Evolutionary conservation across 257 asterid species (phyloP).

Genomic region (Solanum appendiculatum): DNA sequence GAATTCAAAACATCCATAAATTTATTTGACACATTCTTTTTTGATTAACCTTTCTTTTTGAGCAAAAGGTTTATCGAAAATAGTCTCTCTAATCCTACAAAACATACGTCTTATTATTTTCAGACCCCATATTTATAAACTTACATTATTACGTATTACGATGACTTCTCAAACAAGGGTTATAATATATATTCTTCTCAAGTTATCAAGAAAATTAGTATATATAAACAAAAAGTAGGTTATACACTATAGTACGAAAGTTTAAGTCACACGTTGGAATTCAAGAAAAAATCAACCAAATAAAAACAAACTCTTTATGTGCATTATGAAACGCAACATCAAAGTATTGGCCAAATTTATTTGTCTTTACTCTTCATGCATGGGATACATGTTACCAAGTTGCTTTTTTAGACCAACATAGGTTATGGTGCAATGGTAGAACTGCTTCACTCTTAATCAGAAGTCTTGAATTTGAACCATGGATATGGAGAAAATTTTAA

Average conservation of each 20-base stretch:
- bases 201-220: not conserved
- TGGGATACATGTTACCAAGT: not conserved
- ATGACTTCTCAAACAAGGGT: not conserved
- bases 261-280: not conserved
- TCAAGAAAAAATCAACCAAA: not conserved
- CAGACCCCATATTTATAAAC: not conserved
- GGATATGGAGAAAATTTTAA: not conserved
- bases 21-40: not conserved
- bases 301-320: not conserved
- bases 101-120: not conserved
- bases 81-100: not conserved
- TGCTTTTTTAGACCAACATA: not conserved
- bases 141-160: not conserved
- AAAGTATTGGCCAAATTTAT: not conserved
- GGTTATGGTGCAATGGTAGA: not conserved
- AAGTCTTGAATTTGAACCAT: not conserved
- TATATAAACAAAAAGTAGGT: not conserved
- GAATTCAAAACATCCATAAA: not conserved
- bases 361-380: not conserved
- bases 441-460: too few relatives aligned
- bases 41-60: not conserved
- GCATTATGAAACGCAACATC: not conserved
- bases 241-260: not conserved
- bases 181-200: not conserved
- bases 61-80: accelerated